A percentile compares a stretch with the other conserved stretches of the same genome.
These are phyloP conservation scores for Emericellopsis atlantica DNA, from an alignment of 2,329 filamentous ascomycete species.

Conservation along the genomic window DNA sequence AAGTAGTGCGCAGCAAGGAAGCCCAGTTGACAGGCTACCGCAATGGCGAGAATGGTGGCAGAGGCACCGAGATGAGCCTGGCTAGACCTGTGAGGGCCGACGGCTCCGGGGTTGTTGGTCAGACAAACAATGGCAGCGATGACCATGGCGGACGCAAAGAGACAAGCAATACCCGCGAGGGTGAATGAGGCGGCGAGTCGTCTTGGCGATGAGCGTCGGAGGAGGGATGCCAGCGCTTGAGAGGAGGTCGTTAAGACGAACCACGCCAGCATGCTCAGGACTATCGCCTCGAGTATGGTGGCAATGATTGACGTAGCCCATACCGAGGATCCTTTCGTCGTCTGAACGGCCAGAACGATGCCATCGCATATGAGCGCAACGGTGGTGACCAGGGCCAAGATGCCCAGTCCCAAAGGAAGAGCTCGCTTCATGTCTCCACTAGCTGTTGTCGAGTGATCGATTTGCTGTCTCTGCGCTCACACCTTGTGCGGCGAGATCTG, in stretches of 20 bases:
- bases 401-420: neutral
- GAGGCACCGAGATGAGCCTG: slow-evolving; percentile 26
- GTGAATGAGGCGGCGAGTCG: neutral
- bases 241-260: neutral
- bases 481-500: no score
- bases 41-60: slow-evolving; percentile 29
- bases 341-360: neutral
- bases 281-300: slow-evolving; percentile 13
- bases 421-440: neutral
- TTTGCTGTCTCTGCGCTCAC: no score
- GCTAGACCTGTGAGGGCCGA: neutral
- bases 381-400: slow-evolving; percentile 2
- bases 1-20: slow-evolving; percentile 34
- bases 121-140: neutral
- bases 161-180: neutral
- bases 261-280: neutral
- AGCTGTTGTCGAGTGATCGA: neutral
- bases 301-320: slow-evolving; percentile 11
- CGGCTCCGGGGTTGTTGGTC: neutral
- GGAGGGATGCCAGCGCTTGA: neutral
- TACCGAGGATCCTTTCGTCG: neutral
- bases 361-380: slow-evolving; percentile 2
- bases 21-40: slow-evolving; percentile 32
- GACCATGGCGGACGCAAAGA: neutral
- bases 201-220: neutral